These are phyloP conservation scores for Carallia pectinifolia DNA, from an alignment of 345 rosid genomes.

Conservation along the genomic window DNA sequence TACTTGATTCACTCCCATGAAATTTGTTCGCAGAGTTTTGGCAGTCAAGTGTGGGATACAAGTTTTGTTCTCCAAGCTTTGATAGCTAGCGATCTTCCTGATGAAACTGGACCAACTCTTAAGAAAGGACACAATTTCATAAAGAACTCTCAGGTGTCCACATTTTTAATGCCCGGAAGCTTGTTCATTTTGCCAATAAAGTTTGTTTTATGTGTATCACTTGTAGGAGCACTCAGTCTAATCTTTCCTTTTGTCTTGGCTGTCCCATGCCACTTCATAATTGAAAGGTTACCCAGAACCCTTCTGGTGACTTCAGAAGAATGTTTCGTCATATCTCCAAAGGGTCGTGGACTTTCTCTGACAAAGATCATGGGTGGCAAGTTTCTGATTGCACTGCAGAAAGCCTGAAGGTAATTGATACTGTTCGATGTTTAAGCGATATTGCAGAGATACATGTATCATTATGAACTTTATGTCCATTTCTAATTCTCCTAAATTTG, in stretches of 20 bases:
- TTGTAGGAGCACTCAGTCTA: not conserved
- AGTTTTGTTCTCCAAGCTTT: constrained; percentile 21
- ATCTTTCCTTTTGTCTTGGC: too few relatives aligned
- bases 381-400: constrained; percentile 31
- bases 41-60: constrained; percentile 26
- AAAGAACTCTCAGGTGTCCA: constrained; percentile 20
- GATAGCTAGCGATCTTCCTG: constrained; percentile 6
- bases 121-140: constrained; percentile 18
- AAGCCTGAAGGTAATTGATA: constrained; percentile 13
- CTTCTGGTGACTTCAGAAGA: constrained; percentile 15
- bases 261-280: not conserved
- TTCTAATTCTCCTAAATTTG: not conserved
- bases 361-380: constrained; percentile 25
- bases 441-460: too few relatives aligned
- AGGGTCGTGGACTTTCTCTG: constrained; percentile 25
- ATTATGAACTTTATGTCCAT: not conserved
- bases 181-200: not conserved
- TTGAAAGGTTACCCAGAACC: constrained; percentile 6
- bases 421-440: not conserved
- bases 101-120: constrained; percentile 12
- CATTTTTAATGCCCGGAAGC: not conserved
- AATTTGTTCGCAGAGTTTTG: constrained; percentile 10
- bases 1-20: too few relatives aligned
- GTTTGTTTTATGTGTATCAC: not conserved
- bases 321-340: constrained; percentile 18